Percentiles rank a stretch among this genome's conserved stretches.
These are phyloP conservation scores for Ascochyta koolunga DNA, from an alignment of 2,329 filamentous ascomycete species.

Conservation along the genomic window DNA sequence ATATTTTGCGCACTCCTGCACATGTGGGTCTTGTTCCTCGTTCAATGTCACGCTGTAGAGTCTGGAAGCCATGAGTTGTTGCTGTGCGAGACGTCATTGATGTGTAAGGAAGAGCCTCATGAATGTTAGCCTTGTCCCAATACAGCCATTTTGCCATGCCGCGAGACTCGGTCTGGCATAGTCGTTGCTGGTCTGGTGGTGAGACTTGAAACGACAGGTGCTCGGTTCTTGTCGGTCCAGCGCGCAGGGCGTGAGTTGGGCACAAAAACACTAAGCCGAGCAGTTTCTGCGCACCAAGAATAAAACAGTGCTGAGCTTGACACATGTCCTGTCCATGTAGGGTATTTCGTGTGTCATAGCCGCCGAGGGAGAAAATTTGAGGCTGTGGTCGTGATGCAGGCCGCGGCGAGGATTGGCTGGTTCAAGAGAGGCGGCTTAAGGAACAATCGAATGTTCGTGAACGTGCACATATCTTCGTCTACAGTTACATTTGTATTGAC, in stretches of 20 bases:
- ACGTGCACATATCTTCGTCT: conserved; percentile 10
- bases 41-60: conserved; percentile 11
- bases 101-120: conserved; percentile 12
- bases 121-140: neutral
- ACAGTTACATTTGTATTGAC: neutral
- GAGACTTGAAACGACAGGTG: conserved; percentile 4
- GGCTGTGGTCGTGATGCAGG: conserved; percentile 19
- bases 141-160: conserved; percentile 14
- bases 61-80: conserved; percentile 7
- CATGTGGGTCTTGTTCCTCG: conserved; percentile 7
- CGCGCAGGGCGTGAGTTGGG: conserved; percentile 1
- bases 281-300: conserved; percentile 15
- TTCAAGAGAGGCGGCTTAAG: conserved; percentile 17
- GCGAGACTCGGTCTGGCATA: conserved; percentile 4
- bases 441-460: conserved; percentile 13
- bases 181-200: conserved; percentile 6
- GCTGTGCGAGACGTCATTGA: conserved; percentile 11
- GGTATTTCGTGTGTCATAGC: conserved; percentile 35
- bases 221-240: conserved; percentile 5
- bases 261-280: conserved; percentile 2
- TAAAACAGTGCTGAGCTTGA: conserved; percentile 18
- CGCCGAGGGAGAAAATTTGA: conserved; percentile 11
- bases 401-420: conserved; percentile 19
- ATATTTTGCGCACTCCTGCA: neutral
- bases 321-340: conserved; percentile 29